Evolutionary conservation across 768 basidiomycete species (phyloP), one percentile per base, ranked within the genome.

Genomic region (Kondoa subrosea): DNA sequence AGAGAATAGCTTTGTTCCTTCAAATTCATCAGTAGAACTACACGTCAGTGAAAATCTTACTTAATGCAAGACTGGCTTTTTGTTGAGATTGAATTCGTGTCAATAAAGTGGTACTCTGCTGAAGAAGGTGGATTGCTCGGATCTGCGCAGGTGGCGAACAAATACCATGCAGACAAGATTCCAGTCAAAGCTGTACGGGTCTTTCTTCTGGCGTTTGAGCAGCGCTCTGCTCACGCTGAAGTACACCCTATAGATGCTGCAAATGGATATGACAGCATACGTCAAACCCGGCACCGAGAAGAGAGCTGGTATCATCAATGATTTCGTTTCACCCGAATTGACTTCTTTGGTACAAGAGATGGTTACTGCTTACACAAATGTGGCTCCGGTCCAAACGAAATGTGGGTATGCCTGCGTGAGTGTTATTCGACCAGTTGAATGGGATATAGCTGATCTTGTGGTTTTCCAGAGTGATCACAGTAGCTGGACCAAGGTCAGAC

Each of bases 41-140:
- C 75, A 76, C 71, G 78, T 75, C 14, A 4, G 58, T 60, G 12
- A 8, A n/a, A n/a, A n/a, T n/a, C n/a, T n/a, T n/a, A n/a, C n/a
- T n/a, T n/a, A n/a, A n/a, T n/a, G n/a, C n/a, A n/a, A n/a, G n/a
- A n/a, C n/a, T n/a, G n/a, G n/a, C n/a, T n/a, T n/a, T n/a, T n/a
- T n/a, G n/a, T n/a, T n/a, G n/a, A n/a, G n/a, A 31, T 60, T 60
- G 12, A 25, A 25, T 60, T 15, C n/a, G n/a, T 4, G 4, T 31
- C 58, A 60, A 60, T 8, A 60, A 8, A 60, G 26, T 63, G 61
- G 69, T 80, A 73, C 70, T 74, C 74, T 2, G 79, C 79, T 1
- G 79, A 80, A 68, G 79, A 80, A 69, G 78, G 79, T 12, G 79
- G 78, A 40, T 32, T 59, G 27, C 40, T 68, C 3, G 67, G 67